These are phyloP conservation scores for Chenopodium album DNA, from an alignment of 148 eudicot genomes.

Conservation along the genomic window DNA sequence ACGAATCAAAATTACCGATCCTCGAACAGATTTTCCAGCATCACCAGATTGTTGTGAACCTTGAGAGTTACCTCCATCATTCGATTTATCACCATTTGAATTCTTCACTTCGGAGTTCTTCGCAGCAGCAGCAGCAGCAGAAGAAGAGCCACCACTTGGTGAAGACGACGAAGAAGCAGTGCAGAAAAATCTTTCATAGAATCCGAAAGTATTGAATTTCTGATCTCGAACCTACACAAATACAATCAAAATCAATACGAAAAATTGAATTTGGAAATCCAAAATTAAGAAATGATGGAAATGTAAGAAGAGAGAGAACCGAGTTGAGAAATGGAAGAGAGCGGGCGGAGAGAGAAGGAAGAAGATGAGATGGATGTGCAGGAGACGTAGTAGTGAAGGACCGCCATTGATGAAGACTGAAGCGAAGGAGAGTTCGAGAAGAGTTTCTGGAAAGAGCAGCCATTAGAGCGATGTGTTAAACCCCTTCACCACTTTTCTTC, in stretches of 20 bases:
- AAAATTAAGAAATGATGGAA: not conserved
- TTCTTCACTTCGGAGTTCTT: slow-evolving; percentile 20
- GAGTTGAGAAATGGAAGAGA: not conserved
- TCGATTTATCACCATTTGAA: slow-evolving; percentile 31
- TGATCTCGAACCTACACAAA: slow-evolving; percentile 25
- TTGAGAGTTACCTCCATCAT: slow-evolving; percentile 39
- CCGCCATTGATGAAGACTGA: slow-evolving; percentile 26
- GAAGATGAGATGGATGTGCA: not conserved
- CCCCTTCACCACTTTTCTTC: not conserved
- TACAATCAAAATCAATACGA: not conserved
- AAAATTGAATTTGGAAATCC: not conserved
- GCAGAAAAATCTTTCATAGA: slow-evolving; percentile 30
- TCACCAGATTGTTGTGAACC: slow-evolving; percentile 47
- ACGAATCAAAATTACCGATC: slow-evolving; percentile 53
- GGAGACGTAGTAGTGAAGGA: slow-evolving; percentile 12
- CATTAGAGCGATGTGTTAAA: slow-evolving; percentile 9
- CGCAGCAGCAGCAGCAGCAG: slow-evolving; percentile 2
- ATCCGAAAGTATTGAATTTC: slow-evolving; percentile 23
- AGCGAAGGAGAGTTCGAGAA: slow-evolving; percentile 22
- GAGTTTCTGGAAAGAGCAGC: slow-evolving; percentile 33
- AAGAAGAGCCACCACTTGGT: slow-evolving; percentile 10
- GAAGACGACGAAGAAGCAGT: slow-evolving; percentile 29
- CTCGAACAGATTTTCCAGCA: slow-evolving; percentile 77
- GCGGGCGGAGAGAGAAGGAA: not conserved
- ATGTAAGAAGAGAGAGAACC: slow-evolving; percentile 1